Conservation (phyloP, 257 asterid genomes). For the Rauvolfia tetraphylla region DNA sequence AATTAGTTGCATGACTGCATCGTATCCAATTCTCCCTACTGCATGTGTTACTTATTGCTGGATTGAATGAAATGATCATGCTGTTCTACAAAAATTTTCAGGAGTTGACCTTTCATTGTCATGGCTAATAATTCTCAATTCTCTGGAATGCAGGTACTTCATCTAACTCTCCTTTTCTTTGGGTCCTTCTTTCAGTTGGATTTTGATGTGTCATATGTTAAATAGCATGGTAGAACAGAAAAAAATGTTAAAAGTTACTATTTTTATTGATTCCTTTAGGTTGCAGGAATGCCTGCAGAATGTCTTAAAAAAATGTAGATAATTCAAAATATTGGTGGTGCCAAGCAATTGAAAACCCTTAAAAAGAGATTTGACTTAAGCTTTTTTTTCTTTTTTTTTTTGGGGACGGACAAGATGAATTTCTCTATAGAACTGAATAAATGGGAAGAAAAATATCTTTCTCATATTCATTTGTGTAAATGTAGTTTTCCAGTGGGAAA, state of each 20-base stretch:
- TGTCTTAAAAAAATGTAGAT: neutral
- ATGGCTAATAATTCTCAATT: constrained; percentile 40
- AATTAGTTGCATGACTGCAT: neutral
- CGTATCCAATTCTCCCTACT: neutral
- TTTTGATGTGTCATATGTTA: neutral
- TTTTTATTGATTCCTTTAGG: neutral
- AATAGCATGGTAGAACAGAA: neutral
- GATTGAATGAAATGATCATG: neutral
- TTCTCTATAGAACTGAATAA: neutral
- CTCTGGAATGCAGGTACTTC: constrained; percentile 39
- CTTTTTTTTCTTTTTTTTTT: neutral
- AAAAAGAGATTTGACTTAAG: too few species aligned
- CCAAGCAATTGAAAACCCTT: neutral
- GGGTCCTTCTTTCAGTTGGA: neutral
- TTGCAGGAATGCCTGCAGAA: neutral
- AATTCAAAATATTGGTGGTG: neutral
- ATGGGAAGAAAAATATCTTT: neutral
- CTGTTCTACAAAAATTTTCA: constrained; percentile 12
- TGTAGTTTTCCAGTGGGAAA: neutral
- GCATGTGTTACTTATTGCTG: neutral
- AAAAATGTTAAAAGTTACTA: neutral
- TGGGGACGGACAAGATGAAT: neutral
- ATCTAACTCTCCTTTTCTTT: neutral
- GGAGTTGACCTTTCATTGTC: constrained; percentile 11
- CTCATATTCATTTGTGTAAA: neutral